phyloP scores from a whole-genome alignment of 768 basidiomycete species.

The Dictyophora rubrovolvata region DNA sequence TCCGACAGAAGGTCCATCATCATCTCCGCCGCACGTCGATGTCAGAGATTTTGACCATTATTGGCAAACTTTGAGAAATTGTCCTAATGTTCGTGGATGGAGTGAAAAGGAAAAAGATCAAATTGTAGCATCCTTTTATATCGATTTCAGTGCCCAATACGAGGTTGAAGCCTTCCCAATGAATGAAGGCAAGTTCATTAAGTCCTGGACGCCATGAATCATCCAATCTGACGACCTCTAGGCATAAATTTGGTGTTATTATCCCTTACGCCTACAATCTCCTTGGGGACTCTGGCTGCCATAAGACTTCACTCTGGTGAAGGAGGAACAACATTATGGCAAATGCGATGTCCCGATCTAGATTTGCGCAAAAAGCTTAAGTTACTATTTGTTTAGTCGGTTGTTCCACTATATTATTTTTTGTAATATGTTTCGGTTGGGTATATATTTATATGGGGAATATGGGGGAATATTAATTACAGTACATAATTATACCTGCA shows the following conservation, averaged over 20 bases:
- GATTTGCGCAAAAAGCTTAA: slow-evolving; percentile 3
- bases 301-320: slow-evolving; percentile 12
- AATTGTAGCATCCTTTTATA: slow-evolving; percentile 38
- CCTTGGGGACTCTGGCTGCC: not conserved
- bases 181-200: not conserved
- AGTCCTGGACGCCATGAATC: not conserved
- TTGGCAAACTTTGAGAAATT: slow-evolving; percentile 44
- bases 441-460: too few species aligned
- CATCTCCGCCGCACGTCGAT: slow-evolving; percentile 10
- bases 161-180: not conserved
- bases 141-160: not conserved
- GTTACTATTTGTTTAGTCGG: not conserved
- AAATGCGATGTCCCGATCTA: slow-evolving; percentile 10
- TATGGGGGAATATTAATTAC: too few species aligned
- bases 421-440: not conserved
- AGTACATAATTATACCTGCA: too few species aligned
- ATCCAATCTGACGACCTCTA: not conserved
- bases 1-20: slow-evolving; percentile 1
- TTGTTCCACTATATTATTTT: not conserved
- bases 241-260: slow-evolving; percentile 3
- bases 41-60: slow-evolving; percentile 38
- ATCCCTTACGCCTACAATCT: not conserved
- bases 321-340: slow-evolving; percentile 14
- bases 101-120: slow-evolving; percentile 45
- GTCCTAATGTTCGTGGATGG: slow-evolving; percentile 50